Percentiles rank a stretch among this genome's conserved stretches.
Conservation (phyloP, 2,329 filamentous ascomycete genomes). For the Aspergillus intermedius region DNA sequence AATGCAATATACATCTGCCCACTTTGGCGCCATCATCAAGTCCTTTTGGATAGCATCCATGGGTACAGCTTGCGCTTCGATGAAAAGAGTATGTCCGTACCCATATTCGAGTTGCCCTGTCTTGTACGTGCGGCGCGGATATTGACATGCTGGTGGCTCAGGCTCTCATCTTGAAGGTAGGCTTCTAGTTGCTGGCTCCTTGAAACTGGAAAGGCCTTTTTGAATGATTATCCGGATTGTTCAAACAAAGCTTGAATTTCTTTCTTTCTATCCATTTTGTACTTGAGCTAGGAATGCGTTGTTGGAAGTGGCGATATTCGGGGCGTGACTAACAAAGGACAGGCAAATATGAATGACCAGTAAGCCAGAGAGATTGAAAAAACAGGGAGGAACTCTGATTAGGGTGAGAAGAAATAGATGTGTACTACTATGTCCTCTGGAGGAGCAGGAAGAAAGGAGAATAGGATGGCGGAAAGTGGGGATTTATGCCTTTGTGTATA, state of each 20-base stretch:
- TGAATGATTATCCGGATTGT: background rate
- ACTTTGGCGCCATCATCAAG: no score
- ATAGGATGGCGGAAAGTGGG: no score
- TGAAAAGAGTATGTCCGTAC: background rate
- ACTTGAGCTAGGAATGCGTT: background rate
- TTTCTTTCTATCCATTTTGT: background rate
- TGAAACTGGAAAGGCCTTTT: background rate
- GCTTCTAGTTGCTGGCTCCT: background rate
- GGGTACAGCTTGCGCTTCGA: background rate
- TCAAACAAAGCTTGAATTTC: background rate
- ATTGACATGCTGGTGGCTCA: background rate
- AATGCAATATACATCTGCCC: no score
- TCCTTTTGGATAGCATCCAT: background rate
- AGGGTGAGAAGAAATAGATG: no score
- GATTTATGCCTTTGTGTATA: no score
- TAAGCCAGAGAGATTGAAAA: no score
- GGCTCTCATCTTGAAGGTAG: background rate
- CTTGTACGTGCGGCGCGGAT: background rate
- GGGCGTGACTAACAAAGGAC: background rate
- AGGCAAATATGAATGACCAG: background rate
- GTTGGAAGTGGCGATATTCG: background rate
- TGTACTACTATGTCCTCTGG: no score
- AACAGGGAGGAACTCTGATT: no score
- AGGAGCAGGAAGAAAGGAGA: no score
- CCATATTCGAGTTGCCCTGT: background rate